Conservation (phyloP, 306 rosid genomes). For the Glycine soja region DNA sequence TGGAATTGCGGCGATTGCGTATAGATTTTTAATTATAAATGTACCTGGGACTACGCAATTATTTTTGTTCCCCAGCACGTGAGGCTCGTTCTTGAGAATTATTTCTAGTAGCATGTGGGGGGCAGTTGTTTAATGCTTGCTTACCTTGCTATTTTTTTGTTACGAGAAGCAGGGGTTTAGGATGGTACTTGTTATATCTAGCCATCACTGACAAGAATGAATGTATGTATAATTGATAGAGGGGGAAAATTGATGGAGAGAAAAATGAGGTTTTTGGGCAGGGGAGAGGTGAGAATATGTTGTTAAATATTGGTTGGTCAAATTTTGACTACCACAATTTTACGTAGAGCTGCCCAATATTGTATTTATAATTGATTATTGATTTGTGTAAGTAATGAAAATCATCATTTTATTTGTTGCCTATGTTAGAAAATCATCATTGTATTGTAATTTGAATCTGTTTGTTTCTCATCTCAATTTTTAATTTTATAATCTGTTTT, state of each 20-base stretch:
- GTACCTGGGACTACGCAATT: constrained; percentile 15
- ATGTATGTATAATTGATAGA: not conserved
- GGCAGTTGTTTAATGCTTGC: constrained; percentile 12
- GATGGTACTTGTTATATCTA: constrained; percentile 36
- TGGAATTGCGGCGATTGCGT: constrained; percentile 81
- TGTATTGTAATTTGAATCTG: too few relatives aligned
- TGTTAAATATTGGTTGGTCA: constrained; percentile 42
- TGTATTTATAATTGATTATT: constrained; percentile 60
- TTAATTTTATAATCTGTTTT: too few relatives aligned
- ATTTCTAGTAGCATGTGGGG: constrained; percentile 26
- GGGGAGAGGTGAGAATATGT: constrained; percentile 20
- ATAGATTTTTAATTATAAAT: constrained; percentile 63
- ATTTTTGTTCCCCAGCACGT: constrained; percentile 39
- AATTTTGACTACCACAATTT: constrained; percentile 36
- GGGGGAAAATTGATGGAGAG: constrained; percentile 37
- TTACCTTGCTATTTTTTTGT: constrained; percentile 56
- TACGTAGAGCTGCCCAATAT: constrained; percentile 40
- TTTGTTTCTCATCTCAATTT: too few relatives aligned
- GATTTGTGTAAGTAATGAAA: constrained; percentile 56
- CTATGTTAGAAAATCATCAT: not conserved
- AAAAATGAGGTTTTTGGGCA: constrained; percentile 37
- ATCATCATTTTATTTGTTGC: constrained; percentile 41
- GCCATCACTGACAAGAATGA: too few relatives aligned
- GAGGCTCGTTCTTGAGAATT: constrained; percentile 34
- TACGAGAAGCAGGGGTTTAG: constrained; percentile 56